Conservation (phyloP, 495 filamentous ascomycete genomes). For the Pyronema domesticum region DNA sequence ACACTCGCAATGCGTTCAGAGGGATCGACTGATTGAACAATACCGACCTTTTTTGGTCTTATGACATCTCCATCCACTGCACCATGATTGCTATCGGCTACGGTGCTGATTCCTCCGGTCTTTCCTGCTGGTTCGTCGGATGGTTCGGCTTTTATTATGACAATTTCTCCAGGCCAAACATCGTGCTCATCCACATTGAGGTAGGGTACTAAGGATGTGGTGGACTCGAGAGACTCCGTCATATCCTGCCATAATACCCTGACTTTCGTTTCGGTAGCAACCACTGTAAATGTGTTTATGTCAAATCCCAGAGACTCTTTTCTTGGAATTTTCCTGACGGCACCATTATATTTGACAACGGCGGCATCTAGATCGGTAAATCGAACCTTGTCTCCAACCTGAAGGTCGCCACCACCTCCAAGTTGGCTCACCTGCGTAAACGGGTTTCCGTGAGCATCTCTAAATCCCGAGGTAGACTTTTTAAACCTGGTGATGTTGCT, state of each 20-base stretch:
- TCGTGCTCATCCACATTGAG: constrained; percentile 35
- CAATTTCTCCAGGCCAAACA: constrained; percentile 42
- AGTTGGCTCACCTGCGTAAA: constrained; percentile 3
- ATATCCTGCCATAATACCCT: constrained; percentile 44
- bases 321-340: constrained; percentile 30
- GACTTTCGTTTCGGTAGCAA: constrained; percentile 30
- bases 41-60: constrained; percentile 32
- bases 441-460: constrained; percentile 13
- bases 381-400: constrained; percentile 32
- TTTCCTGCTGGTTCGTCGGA: background rate
- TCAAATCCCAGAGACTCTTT: constrained; percentile 39
- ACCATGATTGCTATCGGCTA: constrained; percentile 8
- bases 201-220: constrained; percentile 31
- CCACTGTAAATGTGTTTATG: constrained; percentile 37
- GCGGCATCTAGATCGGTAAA: constrained; percentile 35
- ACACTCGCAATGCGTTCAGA: constrained; percentile 36
- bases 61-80: constrained; percentile 10
- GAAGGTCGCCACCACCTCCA: constrained; percentile 16
- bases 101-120: background rate
- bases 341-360: constrained; percentile 32
- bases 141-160: constrained; percentile 30
- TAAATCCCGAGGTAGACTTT: constrained; percentile 18
- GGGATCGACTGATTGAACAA: constrained; percentile 41
- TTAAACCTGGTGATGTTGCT: constrained; percentile 15
- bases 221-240: constrained; percentile 30